Conservation (phyloP, 2,329 filamentous ascomycete species). For the Aspergillus ruber region DNA sequence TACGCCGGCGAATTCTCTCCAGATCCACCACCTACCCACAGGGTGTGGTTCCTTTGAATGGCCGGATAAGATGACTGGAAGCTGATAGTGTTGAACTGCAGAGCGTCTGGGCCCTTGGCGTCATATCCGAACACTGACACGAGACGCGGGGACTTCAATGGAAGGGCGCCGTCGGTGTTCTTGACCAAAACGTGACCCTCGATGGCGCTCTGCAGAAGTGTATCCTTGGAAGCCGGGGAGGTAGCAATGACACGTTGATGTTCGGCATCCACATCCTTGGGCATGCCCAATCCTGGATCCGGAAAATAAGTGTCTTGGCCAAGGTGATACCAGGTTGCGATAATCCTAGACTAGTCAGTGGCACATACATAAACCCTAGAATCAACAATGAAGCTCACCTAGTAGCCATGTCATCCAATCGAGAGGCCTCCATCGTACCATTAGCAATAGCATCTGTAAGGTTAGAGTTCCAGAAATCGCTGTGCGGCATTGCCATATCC, state of each 20-base stretch:
- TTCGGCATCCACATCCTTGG: slow-evolving; percentile 5
- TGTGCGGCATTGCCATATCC: slow-evolving; percentile 19
- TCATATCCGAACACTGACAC: slow-evolving; percentile 22
- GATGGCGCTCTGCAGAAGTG: slow-evolving; percentile 45
- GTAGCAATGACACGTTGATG: slow-evolving; percentile 44
- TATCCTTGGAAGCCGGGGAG: slow-evolving; percentile 22
- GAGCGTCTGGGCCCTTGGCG: slow-evolving; percentile 8
- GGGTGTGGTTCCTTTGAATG: slow-evolving; percentile 36
- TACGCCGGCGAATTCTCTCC: slow-evolving; percentile 44
- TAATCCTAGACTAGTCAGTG: slow-evolving; percentile 21
- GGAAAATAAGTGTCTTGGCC: slow-evolving; percentile 14
- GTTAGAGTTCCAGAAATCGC: slow-evolving; percentile 17
- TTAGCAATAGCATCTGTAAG: slow-evolving; percentile 55
- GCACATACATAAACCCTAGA: not conserved
- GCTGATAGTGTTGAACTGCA: not conserved
- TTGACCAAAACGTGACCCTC: slow-evolving; percentile 53
- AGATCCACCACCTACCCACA: slow-evolving; percentile 44
- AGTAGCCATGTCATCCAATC: slow-evolving; percentile 57
- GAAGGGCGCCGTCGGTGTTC: slow-evolving; percentile 46
- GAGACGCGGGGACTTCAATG: slow-evolving; percentile 30
- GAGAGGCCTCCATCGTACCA: slow-evolving; percentile 47
- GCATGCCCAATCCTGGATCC: slow-evolving; percentile 18
- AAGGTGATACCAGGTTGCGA: slow-evolving; percentile 42
- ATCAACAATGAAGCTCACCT: slow-evolving; percentile 10
- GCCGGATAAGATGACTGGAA: not conserved